Evolutionary conservation across 306 rosid species (phyloP).

Genomic region (Mucuna pruriens): DNA sequence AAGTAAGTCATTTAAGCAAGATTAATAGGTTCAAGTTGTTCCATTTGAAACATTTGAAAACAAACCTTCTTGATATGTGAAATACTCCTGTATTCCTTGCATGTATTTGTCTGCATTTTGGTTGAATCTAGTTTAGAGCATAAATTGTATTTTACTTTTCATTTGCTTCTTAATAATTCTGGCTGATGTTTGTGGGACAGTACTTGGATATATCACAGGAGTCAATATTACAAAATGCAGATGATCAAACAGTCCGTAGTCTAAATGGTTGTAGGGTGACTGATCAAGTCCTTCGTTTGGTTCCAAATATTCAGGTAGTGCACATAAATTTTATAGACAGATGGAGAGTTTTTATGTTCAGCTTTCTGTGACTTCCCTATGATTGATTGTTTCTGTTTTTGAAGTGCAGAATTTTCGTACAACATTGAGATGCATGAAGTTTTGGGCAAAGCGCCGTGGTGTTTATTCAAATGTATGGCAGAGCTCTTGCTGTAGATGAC

Average conservation of each 20-base stretch:
- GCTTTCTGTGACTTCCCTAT: conserved; percentile 14
- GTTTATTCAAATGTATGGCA: conserved; percentile 92
- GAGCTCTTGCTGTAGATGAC: neutral
- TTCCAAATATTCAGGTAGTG: conserved; percentile 91
- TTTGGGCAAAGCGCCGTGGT: conserved; percentile 93
- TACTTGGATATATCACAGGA: conserved; percentile 91
- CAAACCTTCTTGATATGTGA: conserved; percentile 13
- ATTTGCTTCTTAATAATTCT: conserved; percentile 20
- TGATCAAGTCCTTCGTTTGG: conserved; percentile 84
- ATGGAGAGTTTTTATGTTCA: neutral
- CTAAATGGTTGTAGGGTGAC: conserved; percentile 97
- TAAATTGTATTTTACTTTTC: conserved; percentile 14
- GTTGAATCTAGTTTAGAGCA: neutral
- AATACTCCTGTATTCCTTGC: conserved; percentile 1
- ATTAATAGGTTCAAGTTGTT: neutral
- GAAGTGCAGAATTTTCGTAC: conserved; percentile 80
- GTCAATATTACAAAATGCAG: conserved; percentile 77
- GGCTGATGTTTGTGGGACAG: conserved; percentile 48
- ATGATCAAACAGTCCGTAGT: conserved; percentile 95
- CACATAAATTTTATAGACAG: conserved; percentile 11
- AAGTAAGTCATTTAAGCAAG: conserved; percentile 58
- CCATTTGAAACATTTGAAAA: conserved; percentile 21
- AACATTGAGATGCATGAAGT: conserved; percentile 88
- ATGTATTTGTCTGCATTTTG: conserved; percentile 17
- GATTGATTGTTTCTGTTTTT: conserved; percentile 43